These are phyloP conservation scores for Pichia sp. DNA, from an alignment of 1,139 yeast genomes.

Conservation along the genomic window DNA sequence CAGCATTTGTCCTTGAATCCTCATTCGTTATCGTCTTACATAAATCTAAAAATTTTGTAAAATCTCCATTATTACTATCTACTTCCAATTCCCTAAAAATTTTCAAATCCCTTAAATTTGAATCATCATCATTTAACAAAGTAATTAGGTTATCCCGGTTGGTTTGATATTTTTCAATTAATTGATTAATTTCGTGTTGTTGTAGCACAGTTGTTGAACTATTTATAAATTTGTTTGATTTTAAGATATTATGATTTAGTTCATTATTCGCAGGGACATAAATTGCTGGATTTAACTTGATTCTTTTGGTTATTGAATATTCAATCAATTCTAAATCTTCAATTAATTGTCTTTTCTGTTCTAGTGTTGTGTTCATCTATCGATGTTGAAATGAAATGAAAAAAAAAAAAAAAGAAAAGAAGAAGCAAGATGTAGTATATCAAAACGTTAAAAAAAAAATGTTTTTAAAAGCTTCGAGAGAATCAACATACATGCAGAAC, in stretches of 20 bases:
- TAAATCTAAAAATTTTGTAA: slow-evolving; percentile 6
- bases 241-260: slow-evolving; percentile 24
- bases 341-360: slow-evolving; percentile 33
- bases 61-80: no score
- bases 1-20: background rate
- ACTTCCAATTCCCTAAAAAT: slow-evolving; percentile 18
- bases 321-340: slow-evolving; percentile 57
- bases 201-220: slow-evolving; percentile 47
- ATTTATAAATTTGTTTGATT: slow-evolving; percentile 31
- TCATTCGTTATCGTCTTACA: slow-evolving; percentile 30
- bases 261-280: slow-evolving; percentile 31
- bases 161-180: slow-evolving; percentile 43
- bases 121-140: slow-evolving; percentile 18
- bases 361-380: slow-evolving; percentile 25
- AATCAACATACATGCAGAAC: no score
- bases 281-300: slow-evolving; percentile 42
- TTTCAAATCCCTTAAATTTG: slow-evolving; percentile 25
- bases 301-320: slow-evolving; percentile 44
- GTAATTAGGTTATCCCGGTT: slow-evolving; percentile 31
- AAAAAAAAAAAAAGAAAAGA: background rate
- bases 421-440: no score
- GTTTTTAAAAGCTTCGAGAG: background rate
- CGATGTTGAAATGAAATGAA: background rate
- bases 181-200: slow-evolving; percentile 58
- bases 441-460: background rate